These are phyloP conservation scores for Candida sanyaensis DNA, from an alignment of 1,139 yeast species.

Conservation along the genomic window DNA sequence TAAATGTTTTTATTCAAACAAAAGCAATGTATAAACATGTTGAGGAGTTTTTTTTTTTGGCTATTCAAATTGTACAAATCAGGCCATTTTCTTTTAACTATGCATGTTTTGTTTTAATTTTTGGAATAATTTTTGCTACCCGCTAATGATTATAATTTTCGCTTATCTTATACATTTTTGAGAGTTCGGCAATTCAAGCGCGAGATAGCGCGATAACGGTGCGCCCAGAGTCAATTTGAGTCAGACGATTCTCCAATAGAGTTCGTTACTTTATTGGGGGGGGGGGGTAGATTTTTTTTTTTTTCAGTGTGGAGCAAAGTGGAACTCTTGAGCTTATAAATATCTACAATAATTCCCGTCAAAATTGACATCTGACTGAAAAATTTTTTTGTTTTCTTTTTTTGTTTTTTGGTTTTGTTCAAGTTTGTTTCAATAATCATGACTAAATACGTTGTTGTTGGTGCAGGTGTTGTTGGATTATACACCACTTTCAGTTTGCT, in stretches of 20 bases:
- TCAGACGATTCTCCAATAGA: too few relatives aligned
- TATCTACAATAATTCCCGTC: not conserved
- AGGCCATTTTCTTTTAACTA: not conserved
- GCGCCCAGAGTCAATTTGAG: not conserved
- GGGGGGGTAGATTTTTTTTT: not conserved
- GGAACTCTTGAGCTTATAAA: not conserved
- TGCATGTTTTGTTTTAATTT: too few relatives aligned
- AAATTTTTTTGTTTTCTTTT: too few relatives aligned
- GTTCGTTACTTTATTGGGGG: not conserved
- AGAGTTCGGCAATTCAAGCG: not conserved
- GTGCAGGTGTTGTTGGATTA: slow-evolving; percentile 74
- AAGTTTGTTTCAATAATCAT: slow-evolving; percentile 10
- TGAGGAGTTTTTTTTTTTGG: too few relatives aligned
- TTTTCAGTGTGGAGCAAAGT: not conserved
- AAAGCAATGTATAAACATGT: too few relatives aligned
- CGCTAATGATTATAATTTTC: not conserved
- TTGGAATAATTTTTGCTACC: not conserved
- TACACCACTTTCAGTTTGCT: slow-evolving; percentile 60
- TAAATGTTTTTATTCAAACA: too few relatives aligned
- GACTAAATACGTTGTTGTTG: slow-evolving; percentile 33
- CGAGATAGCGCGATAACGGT: not conserved
- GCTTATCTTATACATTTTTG: not conserved
- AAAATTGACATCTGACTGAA: not conserved
- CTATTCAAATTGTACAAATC: too few relatives aligned
- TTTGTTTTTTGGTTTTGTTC: not conserved